Conservation (phyloP, 768 basidiomycete genomes). For the Pisolithus orientalis region DNA sequence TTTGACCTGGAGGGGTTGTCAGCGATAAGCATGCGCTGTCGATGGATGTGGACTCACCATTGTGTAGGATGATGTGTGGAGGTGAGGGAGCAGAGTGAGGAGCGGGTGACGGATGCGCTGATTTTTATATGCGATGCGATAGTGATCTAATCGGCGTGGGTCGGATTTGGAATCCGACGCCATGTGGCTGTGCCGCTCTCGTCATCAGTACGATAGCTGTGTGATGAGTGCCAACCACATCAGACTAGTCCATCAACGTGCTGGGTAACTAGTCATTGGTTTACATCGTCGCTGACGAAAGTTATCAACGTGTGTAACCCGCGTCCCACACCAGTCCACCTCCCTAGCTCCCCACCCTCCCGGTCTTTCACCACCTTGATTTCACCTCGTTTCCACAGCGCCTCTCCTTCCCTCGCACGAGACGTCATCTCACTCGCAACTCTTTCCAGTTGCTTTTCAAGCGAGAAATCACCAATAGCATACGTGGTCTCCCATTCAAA, state of each 20-base stretch:
- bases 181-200: not conserved
- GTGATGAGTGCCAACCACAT: not conserved
- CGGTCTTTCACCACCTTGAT: not conserved
- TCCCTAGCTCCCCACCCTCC: not conserved
- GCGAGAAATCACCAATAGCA: conserved; percentile 5
- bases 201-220: not conserved
- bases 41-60: conserved; percentile 18
- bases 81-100: conserved; percentile 3
- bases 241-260: not conserved
- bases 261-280: not conserved
- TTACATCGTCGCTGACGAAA: too few relatives aligned
- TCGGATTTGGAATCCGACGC: conserved; percentile 3
- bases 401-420: conserved; percentile 1
- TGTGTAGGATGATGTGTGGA: conserved; percentile 4
- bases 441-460: conserved; percentile 6
- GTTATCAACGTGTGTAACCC: not conserved
- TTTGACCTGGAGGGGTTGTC: conserved; percentile 45
- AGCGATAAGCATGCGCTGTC: not conserved
- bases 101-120: conserved; percentile 1
- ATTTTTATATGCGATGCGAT: conserved; percentile 20
- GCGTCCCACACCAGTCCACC: conserved; percentile 18
- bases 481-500: conserved; percentile 2
- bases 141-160: conserved; percentile 17
- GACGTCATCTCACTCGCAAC: not conserved
- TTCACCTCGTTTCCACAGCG: conserved; percentile 6